Percentiles rank a stretch among this genome's conserved stretches.
Conservation (phyloP, 306 rosid species). For the Vigna trinervia region DNA sequence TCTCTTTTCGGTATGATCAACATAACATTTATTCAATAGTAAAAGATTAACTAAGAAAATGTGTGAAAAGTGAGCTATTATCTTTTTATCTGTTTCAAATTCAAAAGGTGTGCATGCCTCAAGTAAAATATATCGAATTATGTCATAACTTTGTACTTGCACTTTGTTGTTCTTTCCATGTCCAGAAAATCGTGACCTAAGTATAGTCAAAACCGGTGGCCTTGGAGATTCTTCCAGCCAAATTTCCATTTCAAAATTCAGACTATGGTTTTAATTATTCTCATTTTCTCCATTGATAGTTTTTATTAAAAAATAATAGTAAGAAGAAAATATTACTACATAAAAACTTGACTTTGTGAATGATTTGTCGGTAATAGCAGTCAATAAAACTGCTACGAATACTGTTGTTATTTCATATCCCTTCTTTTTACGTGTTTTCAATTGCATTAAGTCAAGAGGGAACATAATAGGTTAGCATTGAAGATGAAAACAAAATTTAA, state of each 20-base stretch:
- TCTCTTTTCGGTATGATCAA: neutral
- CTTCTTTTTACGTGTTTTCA: slow-evolving; percentile 7
- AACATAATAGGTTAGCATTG: slow-evolving; percentile 22
- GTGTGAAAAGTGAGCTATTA: neutral
- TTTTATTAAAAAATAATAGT: neutral
- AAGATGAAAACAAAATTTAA: slow-evolving; percentile 35
- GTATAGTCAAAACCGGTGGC: slow-evolving; percentile 49
- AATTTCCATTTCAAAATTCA: slow-evolving; percentile 39
- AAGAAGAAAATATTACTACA: neutral
- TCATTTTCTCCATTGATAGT: neutral
- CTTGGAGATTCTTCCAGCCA: slow-evolving; percentile 44
- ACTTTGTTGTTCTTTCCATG: slow-evolving; percentile 1
- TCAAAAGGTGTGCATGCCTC: slow-evolving; percentile 22
- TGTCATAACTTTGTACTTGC: neutral
- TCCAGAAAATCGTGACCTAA: neutral
- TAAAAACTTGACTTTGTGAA: neutral
- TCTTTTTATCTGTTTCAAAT: neutral
- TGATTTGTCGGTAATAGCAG: neutral
- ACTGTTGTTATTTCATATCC: neutral
- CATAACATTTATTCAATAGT: neutral
- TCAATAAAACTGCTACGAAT: neutral
- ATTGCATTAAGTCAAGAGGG: slow-evolving; percentile 37
- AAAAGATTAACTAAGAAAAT: neutral
- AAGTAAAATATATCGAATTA: slow-evolving; percentile 10
- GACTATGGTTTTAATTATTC: neutral